Base-by-base conservation (phyloP, 1,139 yeast genomes). In the Debaryomyces robertsiae region DNA sequence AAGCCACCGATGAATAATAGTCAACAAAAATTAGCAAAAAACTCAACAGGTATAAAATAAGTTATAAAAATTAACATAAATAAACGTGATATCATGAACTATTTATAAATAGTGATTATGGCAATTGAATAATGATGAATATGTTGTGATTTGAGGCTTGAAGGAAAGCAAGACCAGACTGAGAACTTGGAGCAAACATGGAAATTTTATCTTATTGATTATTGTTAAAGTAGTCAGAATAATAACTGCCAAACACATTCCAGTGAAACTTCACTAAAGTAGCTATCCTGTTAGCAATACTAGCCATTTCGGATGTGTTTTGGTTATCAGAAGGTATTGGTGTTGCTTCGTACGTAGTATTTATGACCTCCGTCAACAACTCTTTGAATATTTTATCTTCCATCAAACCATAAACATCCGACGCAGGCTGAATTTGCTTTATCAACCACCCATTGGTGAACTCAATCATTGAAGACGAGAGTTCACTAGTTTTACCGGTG, bases 341-440 rank as follows among this genome's bases (percentile, higher is more conserved):
- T 23, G 44, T 15, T 6, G 41, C 19, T n/a, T 29, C 46, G 22
- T 49, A 40, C 19, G 60, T 59, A 47, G 42, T 54, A 48, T 43
- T 47, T 33, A 55, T 47, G 27, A 69, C 64, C 42, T 68, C 71
- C 3, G 61, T 60, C 32, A 65, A 60, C 43, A 80, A 67, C 44
- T 69, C 74, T 45, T 75, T 75, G 60, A 84, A 82, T 16, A 82
- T 71, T 48, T 82, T 81, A 36, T 75, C 73, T 63, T 89, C 96
- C 75, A 89, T 73, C 40, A 88, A 73, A 10, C 84, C 83, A 61
- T 89, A 89, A 32, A 89, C 84, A 41, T 79, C 81, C n/a, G 93
- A 82, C 48, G 69, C 70, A 36, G 96, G 96, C 61, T 87, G 95
- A 17, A 90, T 84, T 61, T 89, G 95, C 57, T 84, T 85, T 40